Evolutionary conservation across 495 filamentous ascomycete species (phyloP).

Genomic region (Xylaria scruposa): DNA sequence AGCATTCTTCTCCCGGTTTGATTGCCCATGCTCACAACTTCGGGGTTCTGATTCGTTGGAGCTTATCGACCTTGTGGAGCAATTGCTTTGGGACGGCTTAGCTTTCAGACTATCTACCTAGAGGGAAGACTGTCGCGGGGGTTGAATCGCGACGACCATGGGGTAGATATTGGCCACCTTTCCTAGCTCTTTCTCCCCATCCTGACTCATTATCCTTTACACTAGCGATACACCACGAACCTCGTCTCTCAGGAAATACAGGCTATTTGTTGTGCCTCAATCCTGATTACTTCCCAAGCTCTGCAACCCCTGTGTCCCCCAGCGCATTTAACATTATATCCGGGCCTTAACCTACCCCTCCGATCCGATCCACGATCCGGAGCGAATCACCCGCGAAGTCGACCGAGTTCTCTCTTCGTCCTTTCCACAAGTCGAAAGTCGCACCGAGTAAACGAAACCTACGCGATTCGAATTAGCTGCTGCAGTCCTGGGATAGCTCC

Average conservation of each 20-base stretch:
- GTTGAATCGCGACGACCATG: not conserved
- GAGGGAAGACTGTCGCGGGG: constrained; percentile 22
- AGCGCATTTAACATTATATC: not conserved
- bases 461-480: not conserved
- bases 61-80: constrained; percentile 20
- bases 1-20: not conserved
- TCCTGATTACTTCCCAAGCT: not conserved
- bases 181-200: not conserved
- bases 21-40: constrained; percentile 13
- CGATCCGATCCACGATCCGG: not conserved
- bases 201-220: not conserved
- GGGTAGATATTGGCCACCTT: constrained; percentile 15
- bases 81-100: not conserved
- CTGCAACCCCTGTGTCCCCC: not conserved
- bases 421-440: not conserved
- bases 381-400: constrained; percentile 5
- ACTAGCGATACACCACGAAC: not conserved
- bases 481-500: not conserved
- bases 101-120: not conserved
- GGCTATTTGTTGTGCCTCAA: not conserved
- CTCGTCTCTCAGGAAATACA: not conserved
- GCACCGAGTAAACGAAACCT: constrained; percentile 6
- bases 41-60: constrained; percentile 20
- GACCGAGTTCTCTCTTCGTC: not conserved
- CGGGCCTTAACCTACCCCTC: constrained; percentile 11